These are phyloP conservation scores for Trichoderma endophyticum DNA, from an alignment of 2,329 filamentous ascomycete species.

Conservation along the genomic window DNA sequence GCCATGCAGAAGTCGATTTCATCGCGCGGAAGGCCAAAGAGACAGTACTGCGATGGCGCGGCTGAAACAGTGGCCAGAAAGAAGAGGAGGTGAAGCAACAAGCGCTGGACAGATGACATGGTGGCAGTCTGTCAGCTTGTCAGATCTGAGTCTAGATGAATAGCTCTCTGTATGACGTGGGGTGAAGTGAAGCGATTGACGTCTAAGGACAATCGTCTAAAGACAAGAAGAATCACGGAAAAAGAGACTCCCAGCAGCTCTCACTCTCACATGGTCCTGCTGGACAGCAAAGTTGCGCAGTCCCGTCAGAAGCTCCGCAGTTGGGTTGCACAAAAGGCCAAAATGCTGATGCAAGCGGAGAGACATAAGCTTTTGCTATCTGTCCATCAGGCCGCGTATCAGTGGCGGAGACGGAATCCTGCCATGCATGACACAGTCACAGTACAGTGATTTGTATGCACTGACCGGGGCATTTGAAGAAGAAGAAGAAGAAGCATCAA, in stretches of 20 bases:
- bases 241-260: not conserved
- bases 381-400: not conserved
- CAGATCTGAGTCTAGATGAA: not conserved
- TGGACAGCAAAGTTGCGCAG: not conserved
- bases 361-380: not conserved
- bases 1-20: constrained; percentile 23
- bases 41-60: constrained; percentile 22
- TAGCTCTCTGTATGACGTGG: not conserved
- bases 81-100: not conserved
- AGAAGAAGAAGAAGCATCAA: not conserved
- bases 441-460: not conserved
- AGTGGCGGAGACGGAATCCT: not conserved
- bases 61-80: constrained; percentile 1
- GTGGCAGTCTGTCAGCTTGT: not conserved
- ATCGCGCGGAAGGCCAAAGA: constrained; percentile 17
- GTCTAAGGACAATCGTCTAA: not conserved
- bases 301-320: not conserved
- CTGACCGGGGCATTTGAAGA: not conserved
- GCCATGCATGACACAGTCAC: not conserved
- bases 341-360: not conserved
- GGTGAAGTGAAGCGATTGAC: not conserved
- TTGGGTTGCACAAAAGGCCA: not conserved
- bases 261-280: not conserved
- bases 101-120: not conserved
- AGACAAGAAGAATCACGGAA: not conserved